Percentiles rank a stretch among this genome's conserved stretches.
phyloP scores from a whole-genome alignment of 1,284 basidiomycete species.

The Mixia osmundae region DNA sequence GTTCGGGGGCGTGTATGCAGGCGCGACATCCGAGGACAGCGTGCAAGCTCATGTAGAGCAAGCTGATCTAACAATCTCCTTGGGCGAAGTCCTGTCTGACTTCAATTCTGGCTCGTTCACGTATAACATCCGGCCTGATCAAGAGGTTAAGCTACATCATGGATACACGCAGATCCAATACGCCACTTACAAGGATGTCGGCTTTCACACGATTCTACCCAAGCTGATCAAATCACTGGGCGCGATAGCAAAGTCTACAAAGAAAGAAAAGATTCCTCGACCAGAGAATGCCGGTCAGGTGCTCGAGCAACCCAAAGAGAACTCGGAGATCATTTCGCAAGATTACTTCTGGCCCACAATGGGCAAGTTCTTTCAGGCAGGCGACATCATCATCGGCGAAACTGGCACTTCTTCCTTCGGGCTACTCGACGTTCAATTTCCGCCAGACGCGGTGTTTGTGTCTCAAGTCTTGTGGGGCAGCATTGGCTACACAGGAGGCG shows the following conservation, averaged over 20 bases:
- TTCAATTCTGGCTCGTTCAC: slow-evolving; percentile 57
- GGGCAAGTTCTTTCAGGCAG: slow-evolving; percentile 45
- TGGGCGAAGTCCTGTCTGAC: slow-evolving; percentile 48
- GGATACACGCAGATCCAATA: slow-evolving; percentile 39
- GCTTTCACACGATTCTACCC: slow-evolving; percentile 26
- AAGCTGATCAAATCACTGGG: slow-evolving; percentile 21
- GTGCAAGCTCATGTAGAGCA: slow-evolving; percentile 54
- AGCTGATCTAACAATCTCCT: slow-evolving; percentile 58
- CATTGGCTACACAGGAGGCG: slow-evolving; percentile 66
- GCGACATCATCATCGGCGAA: slow-evolving; percentile 38
- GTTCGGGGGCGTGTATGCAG: slow-evolving; percentile 70
- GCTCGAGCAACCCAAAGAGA: neutral
- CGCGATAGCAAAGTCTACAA: slow-evolving; percentile 16
- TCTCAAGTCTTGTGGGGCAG: slow-evolving; percentile 61
- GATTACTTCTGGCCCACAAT: slow-evolving; percentile 58
- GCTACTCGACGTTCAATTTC: slow-evolving; percentile 49
- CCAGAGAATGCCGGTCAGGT: slow-evolving; percentile 2
- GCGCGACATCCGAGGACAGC: slow-evolving; percentile 43
- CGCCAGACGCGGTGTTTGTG: slow-evolving; percentile 37
- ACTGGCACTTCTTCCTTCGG: slow-evolving; percentile 34
- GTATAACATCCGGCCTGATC: slow-evolving; percentile 8
- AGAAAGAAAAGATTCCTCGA: slow-evolving; percentile 4
- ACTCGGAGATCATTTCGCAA: slow-evolving; percentile 42
- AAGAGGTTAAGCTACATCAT: slow-evolving; percentile 49
- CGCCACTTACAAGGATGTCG: slow-evolving; percentile 26